phyloP scores from a whole-genome alignment of 139 green algal species.

The Spirogloea muscicola region DNA sequence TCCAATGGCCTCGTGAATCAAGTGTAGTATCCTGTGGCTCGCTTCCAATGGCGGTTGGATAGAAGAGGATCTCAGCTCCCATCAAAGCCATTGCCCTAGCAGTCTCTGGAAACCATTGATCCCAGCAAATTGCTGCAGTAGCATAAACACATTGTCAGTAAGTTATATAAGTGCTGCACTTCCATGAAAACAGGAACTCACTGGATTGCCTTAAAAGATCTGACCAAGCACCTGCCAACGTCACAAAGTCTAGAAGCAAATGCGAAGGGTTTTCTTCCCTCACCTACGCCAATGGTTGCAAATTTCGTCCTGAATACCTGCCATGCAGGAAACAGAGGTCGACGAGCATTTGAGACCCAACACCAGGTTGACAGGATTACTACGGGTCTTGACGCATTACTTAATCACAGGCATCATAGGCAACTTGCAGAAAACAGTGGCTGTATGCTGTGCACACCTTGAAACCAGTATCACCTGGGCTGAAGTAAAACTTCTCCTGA shows the following conservation, averaged over 20 bases:
- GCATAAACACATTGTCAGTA: too few relatives aligned
- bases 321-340: background rate
- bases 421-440: background rate
- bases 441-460: slow-evolving; percentile 21
- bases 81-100: slow-evolving; percentile 40
- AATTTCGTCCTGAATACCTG: slow-evolving; percentile 49
- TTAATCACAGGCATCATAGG: too few relatives aligned
- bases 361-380: too few relatives aligned
- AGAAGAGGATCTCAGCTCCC: slow-evolving; percentile 49
- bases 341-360: too few relatives aligned
- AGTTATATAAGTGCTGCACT: too few relatives aligned
- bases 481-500: slow-evolving; percentile 56
- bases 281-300: slow-evolving; percentile 45
- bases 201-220: too few relatives aligned
- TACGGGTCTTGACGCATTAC: too few relatives aligned
- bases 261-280: too few relatives aligned
- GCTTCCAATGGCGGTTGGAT: slow-evolving; percentile 50
- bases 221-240: too few relatives aligned
- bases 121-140: slow-evolving; percentile 53
- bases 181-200: too few relatives aligned
- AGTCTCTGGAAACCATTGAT: slow-evolving; percentile 53
- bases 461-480: slow-evolving; percentile 49
- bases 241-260: too few relatives aligned
- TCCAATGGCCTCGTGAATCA: slow-evolving; percentile 43
- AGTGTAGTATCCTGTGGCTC: slow-evolving; percentile 48